Conservation (phyloP, 2,329 filamentous ascomycete genomes). For the Magnaporthiopsis poae region DNA sequence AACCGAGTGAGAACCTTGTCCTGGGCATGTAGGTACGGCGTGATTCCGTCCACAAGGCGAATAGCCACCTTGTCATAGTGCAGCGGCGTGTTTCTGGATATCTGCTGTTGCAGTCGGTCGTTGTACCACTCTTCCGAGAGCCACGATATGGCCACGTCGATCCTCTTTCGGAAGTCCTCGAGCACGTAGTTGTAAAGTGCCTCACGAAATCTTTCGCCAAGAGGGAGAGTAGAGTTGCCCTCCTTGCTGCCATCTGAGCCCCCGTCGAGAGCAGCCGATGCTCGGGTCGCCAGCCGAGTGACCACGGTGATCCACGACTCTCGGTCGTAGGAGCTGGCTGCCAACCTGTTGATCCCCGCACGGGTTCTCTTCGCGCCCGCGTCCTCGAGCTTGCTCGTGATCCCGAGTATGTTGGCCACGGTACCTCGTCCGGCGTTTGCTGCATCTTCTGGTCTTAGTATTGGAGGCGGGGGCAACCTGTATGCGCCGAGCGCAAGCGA, state of each 20-base stretch:
- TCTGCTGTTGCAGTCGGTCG: conserved; percentile 47
- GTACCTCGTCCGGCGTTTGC: conserved; percentile 66
- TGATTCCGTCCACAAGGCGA: conserved; percentile 75
- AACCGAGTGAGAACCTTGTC: conserved; percentile 88
- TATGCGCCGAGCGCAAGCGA: conserved; percentile 65
- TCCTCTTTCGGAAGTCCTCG: conserved; percentile 80
- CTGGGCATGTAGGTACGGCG: conserved; percentile 81
- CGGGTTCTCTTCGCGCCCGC: conserved; percentile 50
- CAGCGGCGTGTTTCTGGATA: conserved; percentile 35
- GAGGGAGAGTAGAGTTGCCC: not conserved
- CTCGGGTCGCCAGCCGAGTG: conserved; percentile 72
- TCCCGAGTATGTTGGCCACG: conserved; percentile 66
- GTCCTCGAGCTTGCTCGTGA: conserved; percentile 65
- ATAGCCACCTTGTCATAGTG: conserved; percentile 74
- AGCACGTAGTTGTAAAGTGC: conserved; percentile 75
- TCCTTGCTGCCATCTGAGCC: conserved; percentile 45
- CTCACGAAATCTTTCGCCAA: conserved; percentile 62
- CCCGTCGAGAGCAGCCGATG: conserved; percentile 57
- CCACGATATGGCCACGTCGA: conserved; percentile 87
- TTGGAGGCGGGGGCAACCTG: conserved; percentile 65
- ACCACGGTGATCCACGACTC: conserved; percentile 89
- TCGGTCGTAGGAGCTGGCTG: conserved; percentile 71
- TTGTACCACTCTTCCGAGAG: conserved; percentile 98
- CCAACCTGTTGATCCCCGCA: conserved; percentile 71
- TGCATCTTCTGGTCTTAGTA: conserved; percentile 61